These are phyloP conservation scores for Penicillium manginii DNA, from an alignment of 495 filamentous ascomycete species.

Conservation along the genomic window DNA sequence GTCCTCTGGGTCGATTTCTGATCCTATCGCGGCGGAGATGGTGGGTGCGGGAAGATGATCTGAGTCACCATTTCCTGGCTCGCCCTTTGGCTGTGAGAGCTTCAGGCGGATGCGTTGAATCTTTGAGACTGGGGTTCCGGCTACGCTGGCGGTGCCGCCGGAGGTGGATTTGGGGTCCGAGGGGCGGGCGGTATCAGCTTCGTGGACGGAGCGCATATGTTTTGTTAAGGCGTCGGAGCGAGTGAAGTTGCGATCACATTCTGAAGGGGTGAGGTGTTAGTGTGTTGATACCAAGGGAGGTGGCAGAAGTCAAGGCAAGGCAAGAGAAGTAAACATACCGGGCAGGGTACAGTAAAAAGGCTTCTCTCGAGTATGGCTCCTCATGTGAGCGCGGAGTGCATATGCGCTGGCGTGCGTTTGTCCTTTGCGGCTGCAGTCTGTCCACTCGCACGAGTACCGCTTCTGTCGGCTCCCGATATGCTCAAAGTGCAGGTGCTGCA, in stretches of 20 bases:
- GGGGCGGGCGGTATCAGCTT: conserved; percentile 88
- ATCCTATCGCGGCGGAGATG: conserved; percentile 50
- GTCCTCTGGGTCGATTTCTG: conserved; percentile 50
- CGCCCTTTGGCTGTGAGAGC: conserved; percentile 52
- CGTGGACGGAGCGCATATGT: conserved; percentile 98
- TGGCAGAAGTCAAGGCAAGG: not conserved
- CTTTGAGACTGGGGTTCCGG: conserved; percentile 56
- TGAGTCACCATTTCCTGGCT: conserved; percentile 19
- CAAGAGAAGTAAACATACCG: conserved; percentile 56
- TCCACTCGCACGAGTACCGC: conserved; percentile 95
- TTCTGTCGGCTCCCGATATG: conserved; percentile 85
- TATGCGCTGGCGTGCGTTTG: conserved; percentile 93
- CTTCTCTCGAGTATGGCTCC: conserved; percentile 97
- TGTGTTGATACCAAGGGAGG: not conserved
- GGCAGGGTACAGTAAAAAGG: conserved; percentile 95
- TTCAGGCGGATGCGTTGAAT: conserved; percentile 70
- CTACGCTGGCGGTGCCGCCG: conserved; percentile 30
- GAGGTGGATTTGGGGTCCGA: conserved; percentile 80
- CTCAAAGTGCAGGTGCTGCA: conserved; percentile 89
- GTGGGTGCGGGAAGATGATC: conserved; percentile 16
- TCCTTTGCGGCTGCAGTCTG: conserved; percentile 82
- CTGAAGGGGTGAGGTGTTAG: conserved; percentile 42
- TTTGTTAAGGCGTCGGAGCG: conserved; percentile 96
- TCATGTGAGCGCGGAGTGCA: conserved; percentile 93
- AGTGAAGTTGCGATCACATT: conserved; percentile 97